Conservation (phyloP, 345 rosid species). For the Camelina neglecta region DNA sequence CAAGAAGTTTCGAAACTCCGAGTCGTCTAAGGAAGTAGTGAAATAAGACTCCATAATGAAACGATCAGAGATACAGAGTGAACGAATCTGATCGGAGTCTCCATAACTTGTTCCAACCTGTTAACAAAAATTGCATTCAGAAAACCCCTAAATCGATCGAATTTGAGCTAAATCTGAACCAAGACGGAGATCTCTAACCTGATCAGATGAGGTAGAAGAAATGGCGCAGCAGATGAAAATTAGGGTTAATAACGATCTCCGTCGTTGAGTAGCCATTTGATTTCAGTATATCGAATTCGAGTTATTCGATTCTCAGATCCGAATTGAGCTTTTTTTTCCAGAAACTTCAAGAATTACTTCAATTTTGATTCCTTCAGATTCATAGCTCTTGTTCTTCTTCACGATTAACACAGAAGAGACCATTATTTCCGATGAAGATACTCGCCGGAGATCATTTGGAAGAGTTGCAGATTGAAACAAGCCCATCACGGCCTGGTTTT, state of each 20-base stretch:
- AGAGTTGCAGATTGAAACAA: not conserved
- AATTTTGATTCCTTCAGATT: conserved; percentile 2
- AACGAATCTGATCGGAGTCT: conserved; percentile 3
- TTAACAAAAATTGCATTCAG: not conserved
- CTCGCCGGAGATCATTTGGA: conserved; percentile 28
- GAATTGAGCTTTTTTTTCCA: no score
- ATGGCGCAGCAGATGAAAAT: conserved; percentile 23
- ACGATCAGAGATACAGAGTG: conserved; percentile 38
- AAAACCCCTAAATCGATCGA: conserved; percentile 1
- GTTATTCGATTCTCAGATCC: no score
- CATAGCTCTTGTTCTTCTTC: not conserved
- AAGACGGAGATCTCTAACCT: conserved; percentile 17
- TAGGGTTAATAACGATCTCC: not conserved
- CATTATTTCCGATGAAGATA: conserved; percentile 28
- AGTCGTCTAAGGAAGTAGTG: conserved; percentile 49
- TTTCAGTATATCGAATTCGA: not conserved
- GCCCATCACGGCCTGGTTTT: conserved; percentile 22
- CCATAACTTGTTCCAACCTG: conserved; percentile 20
- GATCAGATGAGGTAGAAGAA: not conserved
- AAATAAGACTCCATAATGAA: conserved; percentile 67
- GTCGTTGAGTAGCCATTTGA: conserved; percentile 30
- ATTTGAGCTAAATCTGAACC: conserved; percentile 2
- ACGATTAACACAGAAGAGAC: not conserved
- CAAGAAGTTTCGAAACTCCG: conserved; percentile 54
- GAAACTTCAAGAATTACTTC: no score